Evolutionary conservation across 2,329 filamentous ascomycete genomes (phyloP).

Genomic region (Trichoderma breve): DNA sequence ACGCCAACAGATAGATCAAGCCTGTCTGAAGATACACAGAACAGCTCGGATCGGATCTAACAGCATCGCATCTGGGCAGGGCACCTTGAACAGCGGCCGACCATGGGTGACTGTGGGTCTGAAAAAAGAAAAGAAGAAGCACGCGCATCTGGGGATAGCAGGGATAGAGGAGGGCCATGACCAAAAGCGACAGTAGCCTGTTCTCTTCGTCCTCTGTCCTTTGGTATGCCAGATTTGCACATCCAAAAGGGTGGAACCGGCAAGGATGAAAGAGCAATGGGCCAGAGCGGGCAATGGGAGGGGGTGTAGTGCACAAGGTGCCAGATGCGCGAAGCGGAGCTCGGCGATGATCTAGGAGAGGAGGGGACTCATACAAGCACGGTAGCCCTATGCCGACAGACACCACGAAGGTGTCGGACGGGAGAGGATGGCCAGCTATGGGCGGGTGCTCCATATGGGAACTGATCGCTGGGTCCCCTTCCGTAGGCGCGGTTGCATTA

Average conservation of each 20-base stretch:
- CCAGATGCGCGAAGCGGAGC: constrained; percentile 13
- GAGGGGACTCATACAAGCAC: background rate
- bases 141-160: constrained; percentile 22
- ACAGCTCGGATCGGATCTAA: constrained; percentile 17
- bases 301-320: constrained; percentile 12
- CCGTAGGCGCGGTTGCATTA: background rate
- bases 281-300: background rate
- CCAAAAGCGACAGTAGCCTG: background rate
- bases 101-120: constrained; percentile 16
- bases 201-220: constrained; percentile 14
- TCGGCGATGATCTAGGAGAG: constrained; percentile 8
- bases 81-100: constrained; percentile 15
- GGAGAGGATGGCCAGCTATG: background rate
- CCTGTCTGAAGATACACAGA: constrained; percentile 2
- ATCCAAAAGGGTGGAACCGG: constrained; percentile 16
- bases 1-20: constrained; percentile 14
- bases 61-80: constrained; percentile 11
- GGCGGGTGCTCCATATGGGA: background rate
- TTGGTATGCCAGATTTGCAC: constrained; percentile 25
- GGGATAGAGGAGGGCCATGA: constrained; percentile 17
- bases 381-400: background rate
- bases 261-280: constrained; percentile 14
- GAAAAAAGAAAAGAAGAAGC: constrained; percentile 17
- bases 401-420: background rate
- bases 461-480: background rate